These are phyloP conservation scores for Kodamaea alishanica DNA, from an alignment of 1,139 yeast species.

Conservation along the genomic window DNA sequence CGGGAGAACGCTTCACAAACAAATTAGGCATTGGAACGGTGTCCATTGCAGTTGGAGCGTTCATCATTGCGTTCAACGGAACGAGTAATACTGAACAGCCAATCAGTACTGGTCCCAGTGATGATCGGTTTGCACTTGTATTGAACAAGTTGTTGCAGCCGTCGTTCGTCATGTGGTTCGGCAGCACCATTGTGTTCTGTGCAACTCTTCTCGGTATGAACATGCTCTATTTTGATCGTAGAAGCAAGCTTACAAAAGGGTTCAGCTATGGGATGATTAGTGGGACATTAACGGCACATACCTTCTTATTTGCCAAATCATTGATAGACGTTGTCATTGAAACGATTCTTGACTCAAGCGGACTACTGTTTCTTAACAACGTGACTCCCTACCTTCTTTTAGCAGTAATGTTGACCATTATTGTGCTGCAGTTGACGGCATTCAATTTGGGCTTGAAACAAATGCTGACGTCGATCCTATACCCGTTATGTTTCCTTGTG, in stretches of 20 bases:
- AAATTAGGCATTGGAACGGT: slow-evolving; percentile 62
- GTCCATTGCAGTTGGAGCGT: slow-evolving; percentile 70
- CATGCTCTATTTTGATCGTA: neutral
- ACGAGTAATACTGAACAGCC: slow-evolving; percentile 17
- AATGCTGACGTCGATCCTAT: slow-evolving; percentile 73
- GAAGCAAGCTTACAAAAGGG: slow-evolving; percentile 42
- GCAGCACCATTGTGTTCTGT: slow-evolving; percentile 31
- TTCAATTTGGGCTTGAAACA: slow-evolving; percentile 71
- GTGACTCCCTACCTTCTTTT: slow-evolving; percentile 49
- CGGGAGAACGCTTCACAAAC: slow-evolving; percentile 64
- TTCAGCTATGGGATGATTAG: slow-evolving; percentile 64
- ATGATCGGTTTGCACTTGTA: slow-evolving; percentile 27
- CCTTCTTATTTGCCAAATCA: slow-evolving; percentile 79
- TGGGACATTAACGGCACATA: slow-evolving; percentile 82
- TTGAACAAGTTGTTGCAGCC: slow-evolving; percentile 25
- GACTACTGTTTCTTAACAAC: slow-evolving; percentile 11
- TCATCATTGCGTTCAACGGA: slow-evolving; percentile 76
- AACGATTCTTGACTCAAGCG: slow-evolving; percentile 33
- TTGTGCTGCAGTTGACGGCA: slow-evolving; percentile 70
- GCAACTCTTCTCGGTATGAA: slow-evolving; percentile 19
- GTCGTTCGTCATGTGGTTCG: slow-evolving; percentile 38
- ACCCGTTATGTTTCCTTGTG: slow-evolving; percentile 82
- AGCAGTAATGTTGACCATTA: slow-evolving; percentile 57
- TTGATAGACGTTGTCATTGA: slow-evolving; percentile 64
- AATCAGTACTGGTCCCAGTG: slow-evolving; percentile 22